A percentile compares a stretch with the other conserved stretches of the same genome.
phyloP scores from a whole-genome alignment of 2,329 filamentous ascomycete genomes.

The Aspergillus niger region DNA sequence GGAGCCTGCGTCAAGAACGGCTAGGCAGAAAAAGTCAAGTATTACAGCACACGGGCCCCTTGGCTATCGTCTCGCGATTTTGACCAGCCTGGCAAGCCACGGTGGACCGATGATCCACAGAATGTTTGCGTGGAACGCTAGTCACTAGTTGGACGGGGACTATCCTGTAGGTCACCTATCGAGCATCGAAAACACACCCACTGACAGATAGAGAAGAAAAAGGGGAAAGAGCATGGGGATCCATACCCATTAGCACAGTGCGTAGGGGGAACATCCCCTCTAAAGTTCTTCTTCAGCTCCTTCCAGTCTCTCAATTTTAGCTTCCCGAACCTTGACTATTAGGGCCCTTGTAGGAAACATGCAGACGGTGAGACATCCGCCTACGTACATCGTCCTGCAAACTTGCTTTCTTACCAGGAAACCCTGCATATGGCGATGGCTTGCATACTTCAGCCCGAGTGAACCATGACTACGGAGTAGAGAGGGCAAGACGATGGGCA shows the following conservation, averaged over 20 bases:
- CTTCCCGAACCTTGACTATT: background rate
- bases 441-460: conserved; percentile 16
- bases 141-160: background rate
- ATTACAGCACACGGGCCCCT: conserved; percentile 13
- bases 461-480: conserved; percentile 8
- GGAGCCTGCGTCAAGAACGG: conserved; percentile 12
- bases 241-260: conserved; percentile 13
- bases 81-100: conserved; percentile 2
- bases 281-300: conserved; percentile 9
- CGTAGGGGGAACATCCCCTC: background rate
- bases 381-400: conserved; percentile 8
- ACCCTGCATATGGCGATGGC: conserved; percentile 20
- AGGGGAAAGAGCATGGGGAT: background rate
- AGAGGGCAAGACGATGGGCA: background rate
- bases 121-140: background rate
- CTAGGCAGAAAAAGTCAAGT: conserved; percentile 7
- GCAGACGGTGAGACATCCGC: conserved; percentile 8
- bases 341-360: background rate
- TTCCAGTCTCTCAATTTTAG: background rate
- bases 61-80: background rate
- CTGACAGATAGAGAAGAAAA: background rate
- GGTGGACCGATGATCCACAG: background rate
- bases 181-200: background rate
- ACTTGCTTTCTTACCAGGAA: conserved; percentile 13
- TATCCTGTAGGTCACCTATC: background rate